phyloP scores from a whole-genome alignment of 352 stramenopile genomes.

The Pythium guiyangense region DNA sequence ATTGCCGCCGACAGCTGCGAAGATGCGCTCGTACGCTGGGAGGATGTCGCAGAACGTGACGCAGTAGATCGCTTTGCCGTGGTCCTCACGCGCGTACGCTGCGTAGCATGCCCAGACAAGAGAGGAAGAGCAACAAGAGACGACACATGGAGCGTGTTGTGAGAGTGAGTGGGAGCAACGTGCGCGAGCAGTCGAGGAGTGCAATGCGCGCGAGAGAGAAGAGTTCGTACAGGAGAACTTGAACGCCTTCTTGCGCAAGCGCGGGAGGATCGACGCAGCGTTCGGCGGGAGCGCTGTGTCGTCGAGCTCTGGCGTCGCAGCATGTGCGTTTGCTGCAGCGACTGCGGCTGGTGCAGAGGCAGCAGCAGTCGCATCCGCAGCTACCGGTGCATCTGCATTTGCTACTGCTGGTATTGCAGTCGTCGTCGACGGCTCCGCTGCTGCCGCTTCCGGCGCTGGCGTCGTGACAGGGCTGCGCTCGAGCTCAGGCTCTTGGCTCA shows the following conservation, averaged over 20 bases:
- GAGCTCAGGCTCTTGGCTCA: slow-evolving; percentile 3
- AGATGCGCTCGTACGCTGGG: slow-evolving; percentile 64
- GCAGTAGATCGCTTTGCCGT: slow-evolving; percentile 74
- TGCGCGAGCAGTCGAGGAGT: background rate
- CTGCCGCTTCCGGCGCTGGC: background rate
- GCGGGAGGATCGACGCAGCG: slow-evolving; percentile 15
- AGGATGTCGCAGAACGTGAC: slow-evolving; percentile 70
- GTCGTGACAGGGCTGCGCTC: slow-evolving; percentile 2
- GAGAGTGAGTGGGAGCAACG: background rate
- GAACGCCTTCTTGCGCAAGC: slow-evolving; percentile 17
- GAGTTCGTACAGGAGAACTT: slow-evolving; percentile 16
- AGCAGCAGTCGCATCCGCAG: background rate
- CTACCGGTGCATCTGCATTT: background rate
- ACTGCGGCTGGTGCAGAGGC: background rate
- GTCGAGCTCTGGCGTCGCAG: background rate
- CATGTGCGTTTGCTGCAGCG: background rate
- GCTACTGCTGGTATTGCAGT: too few relatives aligned
- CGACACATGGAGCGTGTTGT: background rate
- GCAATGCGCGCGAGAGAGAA: background rate
- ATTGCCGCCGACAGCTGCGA: slow-evolving; percentile 67
- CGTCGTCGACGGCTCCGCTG: too few relatives aligned
- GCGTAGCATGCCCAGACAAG: background rate
- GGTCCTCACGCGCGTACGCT: slow-evolving; percentile 72
- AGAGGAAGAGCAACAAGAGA: background rate
- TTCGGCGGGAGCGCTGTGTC: slow-evolving; percentile 11